Base-by-base conservation (phyloP, 2,329 filamentous ascomycete genomes). In the Trichoderma brevicompactum region DNA sequence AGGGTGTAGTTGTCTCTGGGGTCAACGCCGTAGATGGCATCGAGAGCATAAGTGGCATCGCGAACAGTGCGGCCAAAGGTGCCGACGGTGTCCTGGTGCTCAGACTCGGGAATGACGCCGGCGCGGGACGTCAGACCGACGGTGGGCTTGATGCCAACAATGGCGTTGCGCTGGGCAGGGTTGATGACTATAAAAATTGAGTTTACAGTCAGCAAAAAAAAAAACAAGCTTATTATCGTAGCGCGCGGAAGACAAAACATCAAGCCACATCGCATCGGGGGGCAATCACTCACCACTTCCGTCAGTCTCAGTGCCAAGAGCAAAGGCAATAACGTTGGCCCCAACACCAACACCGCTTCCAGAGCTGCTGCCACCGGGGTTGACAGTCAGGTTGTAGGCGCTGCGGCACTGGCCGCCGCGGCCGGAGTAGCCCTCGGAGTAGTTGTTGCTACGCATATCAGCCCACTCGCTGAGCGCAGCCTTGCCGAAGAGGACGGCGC, bases 61-160 rank as follows among this genome's bases (percentile, higher is more conserved):
- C 81, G 80, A 7, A 93, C 86, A 0, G 87, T 91, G 19, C 85
- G 84, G 0, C 84, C 89, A 71, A 94, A 87, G 0, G 83, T 79
- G 2, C 90, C 91, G 0, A 92, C 84, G 0, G 85, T 87, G 71
- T 93, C 91, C 70, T 90, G 87, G 70, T 90, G 85, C 64, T 84
- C 78, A 10, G 82, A 85, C 71, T 90, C 88, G 0, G 90, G 91
- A 40, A 93, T 82, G 34, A 89, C 83, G 17, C 82, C 86, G 19
- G 78, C 81, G 15, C 89, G 80, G 8, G 89, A 91, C 0, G 89
- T 92, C 58, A 92, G 75, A 0, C 90, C 90, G 6, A 92, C 88
- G 1, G 89, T 92, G 1, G 90, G 89, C 76, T 92, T 93, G 74
- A 93, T 84, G 3, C 90, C 90, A 1, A 92, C 89, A 2, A 93